Conservation (phyloP, 257 asterid genomes). For the Asclepias syriaca region DNA sequence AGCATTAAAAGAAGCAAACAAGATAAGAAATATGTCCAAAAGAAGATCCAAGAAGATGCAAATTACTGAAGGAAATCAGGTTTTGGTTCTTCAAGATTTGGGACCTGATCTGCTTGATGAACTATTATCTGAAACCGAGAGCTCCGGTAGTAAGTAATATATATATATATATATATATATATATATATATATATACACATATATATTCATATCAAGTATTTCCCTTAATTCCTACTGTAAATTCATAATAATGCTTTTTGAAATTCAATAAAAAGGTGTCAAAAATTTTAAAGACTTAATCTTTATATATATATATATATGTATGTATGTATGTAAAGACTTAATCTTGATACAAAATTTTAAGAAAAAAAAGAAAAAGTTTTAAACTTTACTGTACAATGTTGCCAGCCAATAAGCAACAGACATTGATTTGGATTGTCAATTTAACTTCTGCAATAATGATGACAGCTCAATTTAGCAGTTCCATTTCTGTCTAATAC, state of each 20-base stretch:
- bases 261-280: background rate
- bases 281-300: no score
- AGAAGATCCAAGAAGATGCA: background rate
- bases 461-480: background rate
- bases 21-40: constrained; percentile 6
- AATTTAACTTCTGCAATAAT: background rate
- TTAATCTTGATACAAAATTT: background rate
- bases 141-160: constrained; percentile 11
- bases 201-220: no score
- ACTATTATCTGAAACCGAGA: constrained; percentile 18
- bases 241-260: no score
- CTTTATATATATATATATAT: background rate
- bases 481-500: background rate
- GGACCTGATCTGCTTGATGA: constrained; percentile 34
- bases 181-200: no score
- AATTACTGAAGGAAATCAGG: background rate
- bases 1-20: constrained; percentile 30
- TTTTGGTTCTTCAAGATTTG: constrained; percentile 32
- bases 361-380: background rate
- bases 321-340: background rate
- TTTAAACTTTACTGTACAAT: background rate
- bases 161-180: background rate
- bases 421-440: background rate
- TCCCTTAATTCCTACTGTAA: no score
- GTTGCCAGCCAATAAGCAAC: background rate